Base-by-base conservation (phyloP, 805 yeast species). In the Suhomyces vadensis region DNA sequence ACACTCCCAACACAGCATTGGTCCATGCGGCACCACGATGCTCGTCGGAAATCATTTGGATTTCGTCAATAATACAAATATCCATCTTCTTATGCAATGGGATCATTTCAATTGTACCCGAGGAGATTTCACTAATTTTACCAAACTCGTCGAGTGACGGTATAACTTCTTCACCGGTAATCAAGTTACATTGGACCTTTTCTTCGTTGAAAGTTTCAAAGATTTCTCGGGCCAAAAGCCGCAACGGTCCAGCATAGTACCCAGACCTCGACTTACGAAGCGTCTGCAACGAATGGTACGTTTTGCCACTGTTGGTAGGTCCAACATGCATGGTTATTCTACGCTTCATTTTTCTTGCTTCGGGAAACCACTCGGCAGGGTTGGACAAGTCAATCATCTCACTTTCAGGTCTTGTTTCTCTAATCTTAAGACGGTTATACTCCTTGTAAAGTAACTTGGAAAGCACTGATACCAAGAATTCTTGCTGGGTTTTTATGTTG, bases 291-390 rank as follows among this genome's bases (percentile, higher is more conserved):
- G 98, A 96, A 38, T 79, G 77, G 58, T 87, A 87, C 0, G 98
- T 94, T 57, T 94, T 94, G 9, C 99, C 99, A 52, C 94, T 83
- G 61, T 94, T 94, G 0, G 99, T 94, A 1, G 99, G 99, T 0
- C 99, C 99, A 8, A 94, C 87, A 61, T 94, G 99, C 82, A 94
- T 78, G n/a, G 85, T 76, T 39, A 94, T 74, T 40, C 85, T 83
- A 31, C 99, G 72, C 50, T 81, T 82, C 69, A 89, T 71, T 50
- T 81, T 78, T 31, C 98, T 73, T 0, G 99, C 95, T 36, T 75
- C 81, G 0, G 98, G 96, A 56, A 75, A 94, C 90, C 95, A 86
- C 51, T 68, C 68, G 3, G 72, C 69, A 6, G 76, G 75, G 41
- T 68, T 61, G 4, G 64, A 56, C 14, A 64, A 54, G 39, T 66